Percentiles rank a stretch among this genome's conserved stretches.
phyloP scores from a whole-genome alignment of 768 basidiomycete species.

The Leccinum pellstonianum region DNA sequence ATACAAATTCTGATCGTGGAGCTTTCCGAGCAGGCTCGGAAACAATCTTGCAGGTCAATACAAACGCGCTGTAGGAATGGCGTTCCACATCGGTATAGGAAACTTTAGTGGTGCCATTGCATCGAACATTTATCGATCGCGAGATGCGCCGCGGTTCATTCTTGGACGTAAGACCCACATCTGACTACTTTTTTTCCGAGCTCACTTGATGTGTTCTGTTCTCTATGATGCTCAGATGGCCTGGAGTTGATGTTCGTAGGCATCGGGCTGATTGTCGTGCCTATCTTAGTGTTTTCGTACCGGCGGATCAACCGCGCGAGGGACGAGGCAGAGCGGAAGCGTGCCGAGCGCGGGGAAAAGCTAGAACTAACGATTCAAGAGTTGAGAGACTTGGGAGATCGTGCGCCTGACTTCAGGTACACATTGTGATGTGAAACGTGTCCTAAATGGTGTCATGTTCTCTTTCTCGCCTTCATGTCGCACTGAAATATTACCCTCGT shows the following conservation, averaged over 20 bases:
- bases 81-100: slow-evolving; percentile 51
- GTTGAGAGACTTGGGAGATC: not conserved
- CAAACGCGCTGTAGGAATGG: slow-evolving; percentile 68
- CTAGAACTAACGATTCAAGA: not conserved
- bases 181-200: not conserved
- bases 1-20: not conserved
- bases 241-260: not conserved
- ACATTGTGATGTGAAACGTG: not conserved
- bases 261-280: not conserved
- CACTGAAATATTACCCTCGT: not conserved
- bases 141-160: slow-evolving; percentile 37
- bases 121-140: slow-evolving; percentile 57
- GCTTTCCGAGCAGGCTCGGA: slow-evolving; percentile 45
- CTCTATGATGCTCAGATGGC: not conserved
- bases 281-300: not conserved
- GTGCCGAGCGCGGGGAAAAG: not conserved
- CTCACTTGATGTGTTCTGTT: not conserved
- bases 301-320: not conserved
- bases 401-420: not conserved
- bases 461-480: not conserved
- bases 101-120: slow-evolving; percentile 67
- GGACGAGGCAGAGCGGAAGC: not conserved
- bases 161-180: not conserved
- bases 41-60: slow-evolving; percentile 60
- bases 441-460: not conserved